phyloP scores from a whole-genome alignment of 495 filamentous ascomycete species.

The Cladorrhinum samala region DNA sequence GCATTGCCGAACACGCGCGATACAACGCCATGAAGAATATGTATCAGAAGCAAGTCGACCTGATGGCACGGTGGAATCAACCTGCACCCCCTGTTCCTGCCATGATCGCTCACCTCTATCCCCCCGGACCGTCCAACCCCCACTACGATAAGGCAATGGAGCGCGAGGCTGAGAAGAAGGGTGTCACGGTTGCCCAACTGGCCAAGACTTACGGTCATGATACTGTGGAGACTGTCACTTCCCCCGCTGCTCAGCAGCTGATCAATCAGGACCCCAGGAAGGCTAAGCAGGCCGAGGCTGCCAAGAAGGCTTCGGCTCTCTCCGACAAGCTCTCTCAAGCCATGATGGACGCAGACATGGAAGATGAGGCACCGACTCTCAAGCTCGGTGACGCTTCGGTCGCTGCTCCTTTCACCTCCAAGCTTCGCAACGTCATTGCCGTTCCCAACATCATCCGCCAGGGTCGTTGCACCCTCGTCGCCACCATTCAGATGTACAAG shows the following conservation, averaged over 20 bases:
- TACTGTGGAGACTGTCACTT: slow-evolving; percentile 57
- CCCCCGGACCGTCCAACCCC: slow-evolving; percentile 86
- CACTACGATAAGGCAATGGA: slow-evolving; percentile 91
- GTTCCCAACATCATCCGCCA: slow-evolving; percentile 98
- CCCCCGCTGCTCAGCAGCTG: slow-evolving; percentile 63
- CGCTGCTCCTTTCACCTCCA: slow-evolving; percentile 95
- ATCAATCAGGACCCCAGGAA: slow-evolving; percentile 51
- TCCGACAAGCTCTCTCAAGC: slow-evolving; percentile 81
- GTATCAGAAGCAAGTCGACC: slow-evolving; percentile 86
- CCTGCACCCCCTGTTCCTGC: slow-evolving; percentile 81
- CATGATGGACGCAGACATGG: slow-evolving; percentile 87
- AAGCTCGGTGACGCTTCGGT: slow-evolving; percentile 98
- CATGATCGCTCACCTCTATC: slow-evolving; percentile 90
- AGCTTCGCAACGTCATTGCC: slow-evolving; percentile 92
- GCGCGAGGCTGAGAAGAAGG: slow-evolving; percentile 71
- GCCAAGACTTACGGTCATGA: slow-evolving; percentile 36
- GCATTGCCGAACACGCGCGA: slow-evolving; percentile 86
- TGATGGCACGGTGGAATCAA: slow-evolving; percentile 94
- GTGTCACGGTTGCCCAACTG: slow-evolving; percentile 42
- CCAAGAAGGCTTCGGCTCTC: slow-evolving; percentile 65
- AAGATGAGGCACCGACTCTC: slow-evolving; percentile 87
- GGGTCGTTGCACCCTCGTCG: slow-evolving; percentile 92
- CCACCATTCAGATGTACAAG: slow-evolving; percentile 99
- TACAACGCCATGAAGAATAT: slow-evolving; percentile 97
- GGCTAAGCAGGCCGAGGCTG: slow-evolving; percentile 57